Base-by-base conservation (phyloP, 2,329 filamentous ascomycete species). In the Mycosphaerelloides madeirae region DNA sequence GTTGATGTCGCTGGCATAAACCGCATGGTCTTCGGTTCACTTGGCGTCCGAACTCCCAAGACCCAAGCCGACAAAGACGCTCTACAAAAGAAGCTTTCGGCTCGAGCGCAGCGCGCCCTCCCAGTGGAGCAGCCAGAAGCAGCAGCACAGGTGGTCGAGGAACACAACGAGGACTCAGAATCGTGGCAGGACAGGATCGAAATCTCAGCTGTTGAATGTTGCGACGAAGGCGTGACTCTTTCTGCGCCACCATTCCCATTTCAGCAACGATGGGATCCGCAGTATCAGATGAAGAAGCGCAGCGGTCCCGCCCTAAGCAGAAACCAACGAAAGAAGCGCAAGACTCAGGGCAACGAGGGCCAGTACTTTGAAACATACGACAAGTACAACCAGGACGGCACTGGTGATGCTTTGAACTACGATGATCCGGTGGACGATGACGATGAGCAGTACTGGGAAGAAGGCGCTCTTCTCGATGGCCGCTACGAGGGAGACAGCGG, bases 171-270 rank as follows among this genome's bases (percentile, higher is more conserved):
- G 34, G 74, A 80, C 34, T 68, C 76, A 1, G 75, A 85, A 22
- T 75, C 78, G 16, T 96, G 90, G 90, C 79, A 79, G 54, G 70
- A 79, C 3, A 87, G 81, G 54, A 83, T 96, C 48, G 76, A 72
- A 9, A 80, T 95, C 49, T 77, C 79, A 18, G 90, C 87, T 16
- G 86, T 94, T 1, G 91, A 97, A 64, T 96, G 90, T 65, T 80
- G 81, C 50, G 76, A 85, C n/a, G 77, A 85, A 22, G 77, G 75
- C 4, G 69, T 87, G 31, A 69, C 77, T 25, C 72, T 95, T 35
- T 85, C 78, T 41, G 77, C 86, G 28, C 90, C 91, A 0, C 87
- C 90, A 0, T 96, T 94, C 59, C 90, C 90, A 0, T 96, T 96
- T 64, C 74, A 85, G 13, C 89, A 96, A 64, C 56, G 61, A 18